Conservation (phyloP, 129 eudicot genomes). For the Logfia minima region DNA sequence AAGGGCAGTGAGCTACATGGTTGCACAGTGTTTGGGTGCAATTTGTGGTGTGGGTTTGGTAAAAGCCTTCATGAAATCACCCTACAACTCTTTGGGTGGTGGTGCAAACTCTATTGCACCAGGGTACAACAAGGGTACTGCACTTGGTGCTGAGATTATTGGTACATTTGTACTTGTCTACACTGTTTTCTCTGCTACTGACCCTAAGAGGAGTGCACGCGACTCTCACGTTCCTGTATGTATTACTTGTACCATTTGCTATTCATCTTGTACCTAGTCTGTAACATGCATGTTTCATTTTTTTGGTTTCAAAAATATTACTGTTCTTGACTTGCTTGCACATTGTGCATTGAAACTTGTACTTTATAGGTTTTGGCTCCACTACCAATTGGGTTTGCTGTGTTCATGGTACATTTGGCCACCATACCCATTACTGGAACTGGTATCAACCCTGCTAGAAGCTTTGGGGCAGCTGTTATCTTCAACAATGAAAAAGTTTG, state of each 20-base stretch:
- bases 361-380: slow-evolving; percentile 49
- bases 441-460: slow-evolving; percentile 54
- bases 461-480: slow-evolving; percentile 51
- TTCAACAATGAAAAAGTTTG: slow-evolving; percentile 44
- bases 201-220: slow-evolving; percentile 51
- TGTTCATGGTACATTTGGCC: slow-evolving; percentile 54
- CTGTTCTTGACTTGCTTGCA: not conserved
- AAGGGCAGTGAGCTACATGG: slow-evolving; percentile 46
- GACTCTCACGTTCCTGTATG: slow-evolving; percentile 57
- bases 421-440: slow-evolving; percentile 55
- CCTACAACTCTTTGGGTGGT: slow-evolving; percentile 43
- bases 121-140: slow-evolving; percentile 49
- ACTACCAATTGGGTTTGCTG: slow-evolving; percentile 49
- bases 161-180: slow-evolving; percentile 50
- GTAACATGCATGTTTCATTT: not conserved
- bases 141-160: slow-evolving; percentile 52
- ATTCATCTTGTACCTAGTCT: no score
- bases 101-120: slow-evolving; percentile 53
- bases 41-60: slow-evolving; percentile 52
- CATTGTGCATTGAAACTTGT: slow-evolving; percentile 12
- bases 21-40: slow-evolving; percentile 55
- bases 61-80: slow-evolving; percentile 41
- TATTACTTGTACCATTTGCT: not conserved
- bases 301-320: no score
- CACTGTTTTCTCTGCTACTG: slow-evolving; percentile 52